Evolutionary conservation across 352 stramenopile species (phyloP).

Genomic region (Phytophthora ohioensis): DNA sequence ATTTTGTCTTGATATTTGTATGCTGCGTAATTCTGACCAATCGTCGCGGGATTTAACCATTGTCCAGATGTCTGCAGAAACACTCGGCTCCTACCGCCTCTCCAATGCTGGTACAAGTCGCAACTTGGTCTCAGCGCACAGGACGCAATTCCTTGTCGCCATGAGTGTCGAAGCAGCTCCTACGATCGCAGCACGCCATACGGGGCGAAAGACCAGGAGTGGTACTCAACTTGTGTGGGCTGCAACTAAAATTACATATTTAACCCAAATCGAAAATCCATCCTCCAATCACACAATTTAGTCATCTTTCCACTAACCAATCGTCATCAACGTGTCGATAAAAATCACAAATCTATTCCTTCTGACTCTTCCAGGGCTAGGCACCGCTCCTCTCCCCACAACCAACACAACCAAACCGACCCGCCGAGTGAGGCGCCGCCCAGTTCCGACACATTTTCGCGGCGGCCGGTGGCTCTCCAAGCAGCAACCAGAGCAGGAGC

Average conservation of each 20-base stretch:
- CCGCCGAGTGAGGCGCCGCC: neutral
- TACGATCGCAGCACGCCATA: conserved; percentile 34
- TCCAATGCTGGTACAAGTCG: neutral
- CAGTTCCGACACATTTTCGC: neutral
- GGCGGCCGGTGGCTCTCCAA: neutral
- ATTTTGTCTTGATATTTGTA: conserved; percentile 24
- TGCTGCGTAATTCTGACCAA: conserved; percentile 5
- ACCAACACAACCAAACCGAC: conserved; percentile 33
- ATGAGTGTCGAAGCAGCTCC: conserved; percentile 11
- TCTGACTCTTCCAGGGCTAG: conserved; percentile 37
- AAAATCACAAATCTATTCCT: conserved; percentile 19
- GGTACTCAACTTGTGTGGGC: conserved; percentile 16
- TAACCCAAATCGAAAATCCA: neutral
- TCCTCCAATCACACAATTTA: conserved; percentile 3
- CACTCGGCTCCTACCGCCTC: neutral
- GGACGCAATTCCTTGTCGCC: neutral
- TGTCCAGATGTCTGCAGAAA: neutral
- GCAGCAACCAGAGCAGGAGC: neutral
- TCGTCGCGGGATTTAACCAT: neutral
- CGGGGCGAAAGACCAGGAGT: conserved; percentile 30
- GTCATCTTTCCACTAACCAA: conserved; percentile 5
- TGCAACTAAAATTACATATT: conserved; percentile 10
- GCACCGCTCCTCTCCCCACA: conserved; percentile 25
- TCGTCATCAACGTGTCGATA: conserved; percentile 5
- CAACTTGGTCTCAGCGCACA: neutral